Conservation (phyloP, 2,329 filamentous ascomycete genomes). For the Hypoxylon sp. region DNA sequence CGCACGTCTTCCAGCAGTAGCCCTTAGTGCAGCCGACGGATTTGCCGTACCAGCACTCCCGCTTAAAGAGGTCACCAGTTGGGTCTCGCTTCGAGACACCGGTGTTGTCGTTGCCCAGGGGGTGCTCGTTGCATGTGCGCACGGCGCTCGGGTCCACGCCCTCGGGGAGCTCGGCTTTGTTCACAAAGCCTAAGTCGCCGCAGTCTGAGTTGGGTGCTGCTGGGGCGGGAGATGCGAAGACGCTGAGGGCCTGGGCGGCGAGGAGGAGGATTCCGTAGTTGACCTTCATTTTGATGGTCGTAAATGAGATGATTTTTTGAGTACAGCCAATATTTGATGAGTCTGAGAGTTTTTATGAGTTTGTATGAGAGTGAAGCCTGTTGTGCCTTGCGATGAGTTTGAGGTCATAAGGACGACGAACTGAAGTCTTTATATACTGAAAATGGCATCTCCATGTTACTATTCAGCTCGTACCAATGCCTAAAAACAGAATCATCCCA, state of each 20-base stretch:
- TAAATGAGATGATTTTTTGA: no score
- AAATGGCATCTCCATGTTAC: not conserved
- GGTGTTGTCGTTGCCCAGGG: conserved; percentile 11
- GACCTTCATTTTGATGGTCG: conserved; percentile 15
- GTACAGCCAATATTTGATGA: not conserved
- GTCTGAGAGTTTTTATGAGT: not conserved
- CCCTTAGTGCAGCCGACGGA: conserved; percentile 14
- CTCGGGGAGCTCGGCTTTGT: conserved; percentile 10
- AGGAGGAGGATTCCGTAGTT: conserved; percentile 20
- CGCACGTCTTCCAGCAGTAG: conserved; percentile 32
- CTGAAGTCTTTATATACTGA: not conserved
- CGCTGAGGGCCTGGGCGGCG: conserved; percentile 16
- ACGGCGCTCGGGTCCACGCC: conserved; percentile 15
- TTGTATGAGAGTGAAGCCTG: not conserved
- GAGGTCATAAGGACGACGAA: not conserved
- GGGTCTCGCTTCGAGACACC: not conserved
- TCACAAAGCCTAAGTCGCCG: conserved; percentile 1
- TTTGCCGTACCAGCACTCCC: conserved; percentile 23
- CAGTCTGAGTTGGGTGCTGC: not conserved
- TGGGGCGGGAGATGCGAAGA: conserved; percentile 12
- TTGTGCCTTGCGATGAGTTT: conserved; percentile 1
- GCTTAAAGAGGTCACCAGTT: conserved; percentile 10
- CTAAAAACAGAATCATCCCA: not conserved
- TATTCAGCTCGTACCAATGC: not conserved
- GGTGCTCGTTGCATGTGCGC: conserved; percentile 22